A percentile compares a stretch with the other conserved stretches of the same genome.
Conservation (phyloP, 2,329 filamentous ascomycete species). For the Penicillium sp. region DNA sequence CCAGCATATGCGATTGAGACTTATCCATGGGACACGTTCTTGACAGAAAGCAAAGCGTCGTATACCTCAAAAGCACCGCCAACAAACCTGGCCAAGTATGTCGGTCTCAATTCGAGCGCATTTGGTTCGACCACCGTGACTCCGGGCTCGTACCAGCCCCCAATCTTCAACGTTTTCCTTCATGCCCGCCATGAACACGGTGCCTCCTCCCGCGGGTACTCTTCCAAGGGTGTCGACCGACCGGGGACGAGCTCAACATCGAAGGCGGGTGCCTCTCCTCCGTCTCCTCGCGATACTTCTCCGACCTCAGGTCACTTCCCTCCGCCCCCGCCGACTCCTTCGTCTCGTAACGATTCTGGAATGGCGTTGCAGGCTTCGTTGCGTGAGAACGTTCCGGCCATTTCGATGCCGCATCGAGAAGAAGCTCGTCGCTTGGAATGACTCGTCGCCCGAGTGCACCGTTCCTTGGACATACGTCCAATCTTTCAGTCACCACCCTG, state of each 20-base stretch:
- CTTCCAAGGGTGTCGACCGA: slow-evolving; percentile 53
- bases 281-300: slow-evolving; percentile 63
- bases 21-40: slow-evolving; percentile 84
- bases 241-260: slow-evolving; percentile 65
- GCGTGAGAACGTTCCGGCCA: slow-evolving; percentile 92
- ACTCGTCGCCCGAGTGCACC: slow-evolving; percentile 64
- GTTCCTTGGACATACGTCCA: slow-evolving; percentile 59
- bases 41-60: slow-evolving; percentile 74
- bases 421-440: slow-evolving; percentile 88
- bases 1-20: slow-evolving; percentile 90
- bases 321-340: slow-evolving; percentile 66
- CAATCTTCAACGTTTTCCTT: slow-evolving; percentile 88
- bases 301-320: slow-evolving; percentile 75
- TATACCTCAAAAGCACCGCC: slow-evolving; percentile 67
- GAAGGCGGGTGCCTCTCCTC: slow-evolving; percentile 48
- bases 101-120: slow-evolving; percentile 79
- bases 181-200: slow-evolving; percentile 62
- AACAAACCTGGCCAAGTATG: slow-evolving; percentile 76
- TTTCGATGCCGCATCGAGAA: slow-evolving; percentile 73
- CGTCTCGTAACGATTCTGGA: slow-evolving; percentile 87
- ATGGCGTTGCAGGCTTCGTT: slow-evolving; percentile 80
- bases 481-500: slow-evolving; percentile 43
- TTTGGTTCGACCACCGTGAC: slow-evolving; percentile 65
- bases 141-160: slow-evolving; percentile 49
- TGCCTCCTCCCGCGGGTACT: slow-evolving; percentile 42